Percentiles rank a stretch among this genome's conserved stretches.
phyloP scores from a whole-genome alignment of 176 grass and related monocot genomes.

The Alloteropsis semialata region DNA sequence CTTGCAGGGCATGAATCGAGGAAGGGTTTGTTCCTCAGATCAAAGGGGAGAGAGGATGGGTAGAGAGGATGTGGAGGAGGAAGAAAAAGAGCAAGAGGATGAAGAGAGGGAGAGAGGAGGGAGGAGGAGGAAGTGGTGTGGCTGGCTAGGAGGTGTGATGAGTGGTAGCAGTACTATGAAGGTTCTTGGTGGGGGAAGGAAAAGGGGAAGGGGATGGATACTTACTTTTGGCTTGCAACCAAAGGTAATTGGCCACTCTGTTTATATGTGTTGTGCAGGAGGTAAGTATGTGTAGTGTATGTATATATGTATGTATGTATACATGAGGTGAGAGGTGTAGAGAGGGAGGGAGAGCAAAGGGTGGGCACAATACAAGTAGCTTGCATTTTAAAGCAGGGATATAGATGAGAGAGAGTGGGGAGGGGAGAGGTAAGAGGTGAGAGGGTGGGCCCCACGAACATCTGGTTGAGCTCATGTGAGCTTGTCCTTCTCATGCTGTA shows the following conservation, averaged over 20 bases:
- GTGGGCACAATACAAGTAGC: constrained; percentile 46
- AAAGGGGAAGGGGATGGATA: constrained; percentile 11
- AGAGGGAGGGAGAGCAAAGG: not conserved
- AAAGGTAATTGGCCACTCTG: constrained; percentile 36
- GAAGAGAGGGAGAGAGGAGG: too few relatives aligned
- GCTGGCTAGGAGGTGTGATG: constrained; percentile 17
- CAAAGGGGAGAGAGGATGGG: not conserved
- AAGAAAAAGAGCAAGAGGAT: not conserved
- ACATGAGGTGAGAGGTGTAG: not conserved
- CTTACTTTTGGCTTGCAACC: constrained; percentile 46
- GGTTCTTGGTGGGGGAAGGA: constrained; percentile 43
- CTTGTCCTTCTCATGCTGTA: constrained; percentile 49
- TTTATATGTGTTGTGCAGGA: not conserved
- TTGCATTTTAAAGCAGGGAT: constrained; percentile 46
- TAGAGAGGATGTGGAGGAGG: not conserved
- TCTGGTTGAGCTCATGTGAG: constrained; percentile 68
- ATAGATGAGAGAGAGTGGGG: not conserved
- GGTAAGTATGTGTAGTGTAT: not conserved
- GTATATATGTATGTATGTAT: not conserved
- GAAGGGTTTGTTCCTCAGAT: constrained; percentile 1
- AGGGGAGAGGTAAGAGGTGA: not conserved
- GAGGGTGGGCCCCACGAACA: constrained; percentile 34
- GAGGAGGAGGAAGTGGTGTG: not conserved
- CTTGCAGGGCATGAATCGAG: not conserved
- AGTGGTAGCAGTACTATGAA: constrained; percentile 33